These are phyloP conservation scores for Blastobotrys peoriensis DNA, from an alignment of 805 yeast genomes.

Conservation along the genomic window DNA sequence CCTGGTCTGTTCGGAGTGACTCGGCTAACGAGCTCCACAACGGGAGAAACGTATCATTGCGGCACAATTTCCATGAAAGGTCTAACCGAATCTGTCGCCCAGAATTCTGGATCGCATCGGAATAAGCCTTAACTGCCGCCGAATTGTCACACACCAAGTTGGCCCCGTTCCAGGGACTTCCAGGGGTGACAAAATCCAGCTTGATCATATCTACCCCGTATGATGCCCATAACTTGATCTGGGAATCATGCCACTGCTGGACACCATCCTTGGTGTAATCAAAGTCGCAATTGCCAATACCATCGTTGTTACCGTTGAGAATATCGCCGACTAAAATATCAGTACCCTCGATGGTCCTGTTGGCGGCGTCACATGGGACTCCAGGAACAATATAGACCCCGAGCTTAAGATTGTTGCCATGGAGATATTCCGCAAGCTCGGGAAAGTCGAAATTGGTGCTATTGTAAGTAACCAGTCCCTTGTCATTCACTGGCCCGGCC, in stretches of 20 bases:
- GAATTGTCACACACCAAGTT: conserved; percentile 7
- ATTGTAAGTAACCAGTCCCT: conserved; percentile 7
- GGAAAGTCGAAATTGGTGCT: conserved; percentile 5
- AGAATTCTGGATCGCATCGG: conserved; percentile 8
- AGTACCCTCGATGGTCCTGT: conserved; percentile 10
- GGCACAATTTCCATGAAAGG: conserved; percentile 11
- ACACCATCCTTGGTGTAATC: conserved; percentile 9
- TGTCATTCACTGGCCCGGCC: conserved; percentile 3
- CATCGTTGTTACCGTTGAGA: conserved; percentile 10
- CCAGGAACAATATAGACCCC: conserved; percentile 11
- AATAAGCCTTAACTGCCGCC: conserved; percentile 8
- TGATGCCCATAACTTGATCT: conserved; percentile 7
- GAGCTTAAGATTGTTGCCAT: conserved; percentile 7
- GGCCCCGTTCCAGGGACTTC: conserved; percentile 10
- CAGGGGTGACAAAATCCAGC: conserved; percentile 11
- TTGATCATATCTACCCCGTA: conserved; percentile 11
- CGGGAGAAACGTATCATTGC: conserved; percentile 9
- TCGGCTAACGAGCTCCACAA: conserved; percentile 7
- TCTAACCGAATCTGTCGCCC: conserved; percentile 8
- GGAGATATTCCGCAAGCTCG: conserved; percentile 6
- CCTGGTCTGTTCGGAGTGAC: conserved; percentile 11
- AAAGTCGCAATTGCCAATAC: conserved; percentile 10
- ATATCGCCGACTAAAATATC: conserved; percentile 5
- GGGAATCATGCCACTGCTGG: conserved; percentile 10
- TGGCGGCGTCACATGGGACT: conserved; percentile 8